Percentiles rank a stretch among this genome's conserved stretches.
These are phyloP conservation scores for Pontederia paniculata DNA, from an alignment of 176 grass and related monocot species.

Conservation along the genomic window DNA sequence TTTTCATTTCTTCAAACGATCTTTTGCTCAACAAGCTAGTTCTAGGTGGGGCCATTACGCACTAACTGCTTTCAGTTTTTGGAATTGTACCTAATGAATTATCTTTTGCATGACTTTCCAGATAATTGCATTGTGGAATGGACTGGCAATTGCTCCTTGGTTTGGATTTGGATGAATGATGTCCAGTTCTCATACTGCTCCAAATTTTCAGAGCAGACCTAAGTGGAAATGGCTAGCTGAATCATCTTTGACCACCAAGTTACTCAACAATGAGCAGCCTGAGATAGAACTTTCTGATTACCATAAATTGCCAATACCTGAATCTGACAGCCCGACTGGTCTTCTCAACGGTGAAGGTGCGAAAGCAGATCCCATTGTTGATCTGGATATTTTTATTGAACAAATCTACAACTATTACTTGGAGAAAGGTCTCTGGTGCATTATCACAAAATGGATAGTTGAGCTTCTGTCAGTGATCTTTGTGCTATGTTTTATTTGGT, in stretches of 20 bases:
- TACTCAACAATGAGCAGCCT: slow-evolving; percentile 47
- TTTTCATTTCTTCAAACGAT: too few relatives aligned
- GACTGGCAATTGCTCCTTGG: slow-evolving; percentile 18
- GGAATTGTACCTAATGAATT: neutral
- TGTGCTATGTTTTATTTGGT: slow-evolving; percentile 83
- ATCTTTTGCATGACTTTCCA: slow-evolving; percentile 1
- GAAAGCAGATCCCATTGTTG: slow-evolving; percentile 51
- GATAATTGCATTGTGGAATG: slow-evolving; percentile 31
- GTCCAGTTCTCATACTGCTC: slow-evolving; percentile 15
- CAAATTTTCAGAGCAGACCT: slow-evolving; percentile 20
- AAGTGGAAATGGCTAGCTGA: slow-evolving; percentile 56
- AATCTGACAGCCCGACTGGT: slow-evolving; percentile 59
- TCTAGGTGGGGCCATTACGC: too few relatives aligned
- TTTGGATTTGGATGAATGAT: slow-evolving; percentile 21
- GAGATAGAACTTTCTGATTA: slow-evolving; percentile 90
- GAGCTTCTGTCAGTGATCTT: slow-evolving; percentile 77
- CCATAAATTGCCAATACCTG: slow-evolving; percentile 36
- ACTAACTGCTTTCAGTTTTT: too few relatives aligned
- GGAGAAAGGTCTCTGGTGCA: slow-evolving; percentile 82
- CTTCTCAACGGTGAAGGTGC: slow-evolving; percentile 60
- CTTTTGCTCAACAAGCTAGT: too few relatives aligned
- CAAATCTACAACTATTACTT: slow-evolving; percentile 88
- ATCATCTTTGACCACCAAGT: slow-evolving; percentile 38
- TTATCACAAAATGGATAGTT: slow-evolving; percentile 83
- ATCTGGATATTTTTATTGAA: slow-evolving; percentile 89